phyloP scores from a whole-genome alignment of 2,329 filamentous ascomycete species.

The Penicillium hesseltinei region DNA sequence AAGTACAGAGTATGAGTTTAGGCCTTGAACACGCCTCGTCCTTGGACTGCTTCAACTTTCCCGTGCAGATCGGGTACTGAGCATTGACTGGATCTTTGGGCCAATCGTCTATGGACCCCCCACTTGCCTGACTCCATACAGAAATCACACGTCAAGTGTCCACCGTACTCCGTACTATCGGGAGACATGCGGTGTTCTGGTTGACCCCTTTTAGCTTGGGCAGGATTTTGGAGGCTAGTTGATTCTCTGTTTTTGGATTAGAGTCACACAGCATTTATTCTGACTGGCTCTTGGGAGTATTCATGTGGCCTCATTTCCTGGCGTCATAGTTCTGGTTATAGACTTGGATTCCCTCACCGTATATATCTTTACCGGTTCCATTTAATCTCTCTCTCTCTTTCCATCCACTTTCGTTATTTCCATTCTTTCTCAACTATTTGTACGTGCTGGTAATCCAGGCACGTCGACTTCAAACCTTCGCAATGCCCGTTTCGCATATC shows the following conservation, averaged over 20 bases:
- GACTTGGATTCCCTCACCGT: slow-evolving; percentile 17
- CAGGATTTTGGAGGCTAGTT: slow-evolving; percentile 13
- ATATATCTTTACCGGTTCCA: slow-evolving; percentile 20
- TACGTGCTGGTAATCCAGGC: slow-evolving; percentile 3
- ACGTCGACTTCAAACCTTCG: slow-evolving; percentile 4
- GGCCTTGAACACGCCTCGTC: background rate
- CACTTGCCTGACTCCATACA: slow-evolving; percentile 8
- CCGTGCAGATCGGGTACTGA: slow-evolving; percentile 20
- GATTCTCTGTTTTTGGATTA: slow-evolving; percentile 9
- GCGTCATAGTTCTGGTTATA: slow-evolving; percentile 24
- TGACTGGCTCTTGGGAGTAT: slow-evolving; percentile 16
- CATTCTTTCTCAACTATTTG: background rate
- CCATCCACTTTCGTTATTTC: slow-evolving; percentile 3
- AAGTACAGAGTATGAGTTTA: background rate
- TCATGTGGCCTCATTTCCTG: slow-evolving; percentile 9
- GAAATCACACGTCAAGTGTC: slow-evolving; percentile 5
- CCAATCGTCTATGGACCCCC: slow-evolving; percentile 4
- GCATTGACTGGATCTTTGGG: slow-evolving; percentile 4
- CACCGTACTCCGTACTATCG: slow-evolving; percentile 6
- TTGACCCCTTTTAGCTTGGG: slow-evolving; percentile 15
- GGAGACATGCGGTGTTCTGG: slow-evolving; percentile 6
- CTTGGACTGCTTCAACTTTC: slow-evolving; percentile 18
- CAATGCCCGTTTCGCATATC: slow-evolving; percentile 62
- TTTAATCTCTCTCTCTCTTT: slow-evolving; percentile 3
- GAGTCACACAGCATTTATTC: slow-evolving; percentile 2